Percentiles rank a stretch among this genome's conserved stretches.
Conservation (phyloP, 495 filamentous ascomycete species). For the Amniculicola lignicola region DNA sequence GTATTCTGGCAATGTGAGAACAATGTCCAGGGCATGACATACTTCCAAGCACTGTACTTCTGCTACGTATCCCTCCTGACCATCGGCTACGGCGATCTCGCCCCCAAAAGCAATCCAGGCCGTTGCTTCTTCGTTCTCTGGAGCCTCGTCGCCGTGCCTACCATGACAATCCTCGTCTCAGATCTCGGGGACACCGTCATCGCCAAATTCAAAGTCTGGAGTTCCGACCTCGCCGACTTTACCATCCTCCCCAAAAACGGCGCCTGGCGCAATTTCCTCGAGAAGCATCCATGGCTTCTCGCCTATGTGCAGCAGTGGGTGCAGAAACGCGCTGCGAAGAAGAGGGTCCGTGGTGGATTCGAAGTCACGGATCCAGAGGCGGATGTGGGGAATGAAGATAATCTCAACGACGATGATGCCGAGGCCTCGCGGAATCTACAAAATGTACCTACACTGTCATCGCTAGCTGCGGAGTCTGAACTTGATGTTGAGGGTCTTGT, state of each 20-base stretch:
- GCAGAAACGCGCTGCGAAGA: conserved; percentile 39
- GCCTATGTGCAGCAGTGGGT: conserved; percentile 41
- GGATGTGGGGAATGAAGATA: background rate
- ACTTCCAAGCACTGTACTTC: conserved; percentile 48
- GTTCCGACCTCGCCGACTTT: conserved; percentile 54
- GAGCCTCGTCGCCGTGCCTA: conserved; percentile 59
- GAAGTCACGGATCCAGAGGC: conserved; percentile 19
- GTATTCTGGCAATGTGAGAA: conserved; percentile 45
- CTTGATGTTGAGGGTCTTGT: background rate
- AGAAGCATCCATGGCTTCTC: conserved; percentile 45
- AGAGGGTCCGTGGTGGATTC: conserved; percentile 51
- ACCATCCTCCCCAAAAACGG: conserved; percentile 56
- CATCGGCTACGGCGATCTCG: conserved; percentile 47
- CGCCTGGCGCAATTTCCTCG: conserved; percentile 47
- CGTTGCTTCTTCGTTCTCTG: conserved; percentile 48
- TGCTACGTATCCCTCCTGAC: conserved; percentile 46
- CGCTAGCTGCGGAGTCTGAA: conserved; percentile 11
- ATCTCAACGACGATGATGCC: background rate
- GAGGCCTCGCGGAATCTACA: background rate
- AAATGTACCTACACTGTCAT: background rate
- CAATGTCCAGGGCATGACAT: conserved; percentile 40
- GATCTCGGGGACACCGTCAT: conserved; percentile 65
- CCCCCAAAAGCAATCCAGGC: conserved; percentile 44
- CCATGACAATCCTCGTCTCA: conserved; percentile 64
- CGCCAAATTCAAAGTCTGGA: conserved; percentile 54